Percentiles rank a stretch among this genome's conserved stretches.
Conservation (phyloP, 78 protist species). For the Planoprotostelium fungivorum region DNA sequence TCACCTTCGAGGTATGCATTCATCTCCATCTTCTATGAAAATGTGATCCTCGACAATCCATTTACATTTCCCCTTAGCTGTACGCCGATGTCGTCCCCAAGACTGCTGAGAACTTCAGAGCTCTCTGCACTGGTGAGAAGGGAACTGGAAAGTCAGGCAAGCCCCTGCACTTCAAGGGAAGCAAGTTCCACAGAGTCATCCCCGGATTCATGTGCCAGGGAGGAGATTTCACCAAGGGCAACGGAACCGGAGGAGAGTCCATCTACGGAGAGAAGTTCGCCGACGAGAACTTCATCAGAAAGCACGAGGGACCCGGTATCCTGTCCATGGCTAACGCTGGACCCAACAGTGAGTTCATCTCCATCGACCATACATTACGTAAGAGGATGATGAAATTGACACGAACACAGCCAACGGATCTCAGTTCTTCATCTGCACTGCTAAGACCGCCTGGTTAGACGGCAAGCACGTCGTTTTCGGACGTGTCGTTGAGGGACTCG, state of each 20-base stretch:
- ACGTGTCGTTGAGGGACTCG: constrained; percentile 59
- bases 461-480: constrained; percentile 86
- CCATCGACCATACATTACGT: constrained; percentile 12
- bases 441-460: constrained; percentile 62
- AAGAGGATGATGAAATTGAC: background rate
- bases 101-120: constrained; percentile 89
- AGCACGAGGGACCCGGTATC: constrained; percentile 71
- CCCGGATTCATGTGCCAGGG: constrained; percentile 72
- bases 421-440: constrained; percentile 33
- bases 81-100: constrained; percentile 78
- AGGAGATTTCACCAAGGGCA: constrained; percentile 93
- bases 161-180: constrained; percentile 84
- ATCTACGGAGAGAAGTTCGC: constrained; percentile 81
- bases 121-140: constrained; percentile 84
- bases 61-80: constrained; percentile 16
- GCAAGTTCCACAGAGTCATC: constrained; percentile 84
- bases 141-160: constrained; percentile 67
- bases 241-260: constrained; percentile 97
- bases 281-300: constrained; percentile 83
- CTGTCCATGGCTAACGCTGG: constrained; percentile 94
- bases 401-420: background rate
- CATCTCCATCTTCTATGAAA: background rate
- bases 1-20: constrained; percentile 24
- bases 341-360: constrained; percentile 64
- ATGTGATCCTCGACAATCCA: background rate